Conservation (phyloP, 352 stramenopile species). For the Phytophthora foliorum region DNA sequence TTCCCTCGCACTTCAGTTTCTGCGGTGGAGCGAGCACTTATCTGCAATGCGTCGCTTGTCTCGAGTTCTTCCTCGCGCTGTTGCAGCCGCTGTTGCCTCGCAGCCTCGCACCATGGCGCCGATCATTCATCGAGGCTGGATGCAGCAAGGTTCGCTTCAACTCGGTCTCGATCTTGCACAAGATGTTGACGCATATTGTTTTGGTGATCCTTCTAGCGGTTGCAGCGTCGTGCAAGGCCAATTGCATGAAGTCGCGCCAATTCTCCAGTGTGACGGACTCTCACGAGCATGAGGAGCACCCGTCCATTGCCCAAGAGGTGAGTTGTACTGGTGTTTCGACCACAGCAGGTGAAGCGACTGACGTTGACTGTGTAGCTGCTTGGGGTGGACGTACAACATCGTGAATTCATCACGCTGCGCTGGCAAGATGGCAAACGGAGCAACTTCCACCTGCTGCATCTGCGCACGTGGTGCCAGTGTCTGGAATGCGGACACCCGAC, state of each 20-base stretch:
- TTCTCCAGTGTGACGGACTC: conserved; percentile 24
- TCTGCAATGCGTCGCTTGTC: conserved; percentile 33
- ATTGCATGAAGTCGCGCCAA: conserved; percentile 21
- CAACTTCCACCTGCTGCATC: conserved; percentile 79
- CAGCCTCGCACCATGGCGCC: conserved; percentile 23
- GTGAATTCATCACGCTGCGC: conserved; percentile 80
- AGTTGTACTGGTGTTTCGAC: conserved; percentile 1
- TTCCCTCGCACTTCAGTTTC: conserved; percentile 30
- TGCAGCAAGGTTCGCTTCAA: conserved; percentile 37
- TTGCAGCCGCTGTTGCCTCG: conserved; percentile 3
- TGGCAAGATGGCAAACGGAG: conserved; percentile 79
- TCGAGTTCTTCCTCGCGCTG: conserved; percentile 32
- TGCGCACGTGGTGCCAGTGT: conserved; percentile 84
- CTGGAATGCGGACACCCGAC: conserved; percentile 76
- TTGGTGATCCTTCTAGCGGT: not conserved
- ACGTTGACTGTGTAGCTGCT: conserved; percentile 48
- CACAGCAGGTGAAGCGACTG: not conserved
- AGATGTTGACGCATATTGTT: conserved; percentile 16
- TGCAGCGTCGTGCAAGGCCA: conserved; percentile 11
- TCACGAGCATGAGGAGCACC: conserved; percentile 14
- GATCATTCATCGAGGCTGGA: conserved; percentile 25
- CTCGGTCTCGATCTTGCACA: not conserved
- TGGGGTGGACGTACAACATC: conserved; percentile 74
- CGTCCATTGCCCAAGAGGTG: conserved; percentile 42
- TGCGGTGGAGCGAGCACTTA: conserved; percentile 27